Conservation (phyloP, 2,329 filamentous ascomycete species). For the Stromatinia cepivora region DNA sequence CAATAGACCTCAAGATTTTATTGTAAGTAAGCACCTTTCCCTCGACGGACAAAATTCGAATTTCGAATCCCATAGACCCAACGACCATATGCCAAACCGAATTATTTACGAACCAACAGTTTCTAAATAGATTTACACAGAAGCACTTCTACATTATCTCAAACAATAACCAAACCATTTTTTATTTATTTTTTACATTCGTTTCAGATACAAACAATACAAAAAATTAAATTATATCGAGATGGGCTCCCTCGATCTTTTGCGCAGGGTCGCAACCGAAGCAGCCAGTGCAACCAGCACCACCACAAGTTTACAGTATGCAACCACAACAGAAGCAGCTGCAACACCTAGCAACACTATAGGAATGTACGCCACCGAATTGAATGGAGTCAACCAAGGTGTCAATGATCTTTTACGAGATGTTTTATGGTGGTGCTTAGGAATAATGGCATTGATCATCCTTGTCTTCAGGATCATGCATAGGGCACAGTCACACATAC, state of each 20-base stretch:
- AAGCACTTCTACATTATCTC: neutral
- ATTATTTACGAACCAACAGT: slow-evolving; percentile 19
- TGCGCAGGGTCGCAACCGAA: slow-evolving; percentile 16
- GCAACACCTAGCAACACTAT: slow-evolving; percentile 49
- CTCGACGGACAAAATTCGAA: neutral
- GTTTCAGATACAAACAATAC: slow-evolving; percentile 4
- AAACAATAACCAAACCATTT: neutral
- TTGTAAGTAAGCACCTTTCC: slow-evolving; percentile 15
- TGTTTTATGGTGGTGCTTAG: slow-evolving; percentile 61
- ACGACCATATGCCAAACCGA: slow-evolving; percentile 10
- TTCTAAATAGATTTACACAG: neutral
- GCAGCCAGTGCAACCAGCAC: slow-evolving; percentile 18
- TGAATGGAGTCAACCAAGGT: slow-evolving; percentile 61
- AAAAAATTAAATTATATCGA: neutral
- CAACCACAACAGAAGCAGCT: slow-evolving; percentile 22
- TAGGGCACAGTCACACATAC: slow-evolving; percentile 56
- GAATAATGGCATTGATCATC: slow-evolving; percentile 55
- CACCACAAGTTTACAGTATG: slow-evolving; percentile 23
- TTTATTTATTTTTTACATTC: neutral
- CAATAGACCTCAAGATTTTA: neutral
- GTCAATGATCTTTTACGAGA: slow-evolving; percentile 59
- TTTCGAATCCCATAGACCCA: slow-evolving; percentile 18
- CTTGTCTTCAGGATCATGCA: slow-evolving; percentile 55
- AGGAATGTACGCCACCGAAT: slow-evolving; percentile 54
- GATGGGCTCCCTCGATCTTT: slow-evolving; percentile 16